These are phyloP conservation scores for Phytophthora melonis DNA, from an alignment of 352 stramenopile species.

Conservation along the genomic window DNA sequence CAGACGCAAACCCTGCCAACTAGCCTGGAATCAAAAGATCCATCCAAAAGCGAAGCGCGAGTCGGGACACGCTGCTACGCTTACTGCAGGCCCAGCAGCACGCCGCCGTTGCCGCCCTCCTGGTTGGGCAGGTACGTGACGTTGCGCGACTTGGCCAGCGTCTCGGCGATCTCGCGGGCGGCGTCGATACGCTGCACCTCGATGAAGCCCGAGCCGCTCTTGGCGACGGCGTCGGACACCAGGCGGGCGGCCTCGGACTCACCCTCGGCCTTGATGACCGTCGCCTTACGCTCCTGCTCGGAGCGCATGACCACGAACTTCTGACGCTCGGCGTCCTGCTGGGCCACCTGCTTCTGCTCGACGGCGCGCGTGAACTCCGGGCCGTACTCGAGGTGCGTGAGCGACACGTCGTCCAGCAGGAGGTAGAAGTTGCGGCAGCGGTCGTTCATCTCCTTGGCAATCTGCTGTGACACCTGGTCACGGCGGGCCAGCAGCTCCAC, in stretches of 20 bases:
- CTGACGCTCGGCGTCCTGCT: conserved; percentile 99
- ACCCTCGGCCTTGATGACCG: conserved; percentile 95
- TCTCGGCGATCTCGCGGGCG: conserved; percentile 99
- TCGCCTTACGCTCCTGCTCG: conserved; percentile 97
- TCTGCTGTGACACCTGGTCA: conserved; percentile 97
- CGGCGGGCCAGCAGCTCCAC: conserved; percentile 99
- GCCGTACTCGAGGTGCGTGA: conserved; percentile 99
- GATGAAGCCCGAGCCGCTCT: conserved; percentile 98
- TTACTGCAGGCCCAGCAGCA: conserved; percentile 89
- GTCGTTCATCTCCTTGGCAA: conserved; percentile 97
- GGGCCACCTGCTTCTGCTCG: conserved; percentile 99
- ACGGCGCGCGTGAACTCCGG: conserved; percentile 99
- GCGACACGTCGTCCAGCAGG: conserved; percentile 99
- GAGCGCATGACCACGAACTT: conserved; percentile 99
- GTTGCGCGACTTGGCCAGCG: conserved; percentile 97
- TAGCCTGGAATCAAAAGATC: conserved; percentile 24
- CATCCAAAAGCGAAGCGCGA: conserved; percentile 12
- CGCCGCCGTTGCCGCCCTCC: conserved; percentile 82
- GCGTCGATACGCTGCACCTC: conserved; percentile 99
- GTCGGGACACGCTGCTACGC: neutral
- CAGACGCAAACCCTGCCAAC: conserved; percentile 20
- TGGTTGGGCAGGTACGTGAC: conserved; percentile 98
- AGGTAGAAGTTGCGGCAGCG: conserved; percentile 98
- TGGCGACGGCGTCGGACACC: conserved; percentile 98
- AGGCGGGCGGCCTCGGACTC: conserved; percentile 98